Base-by-base conservation (phyloP, 345 rosid species). In the Citrus cavaleriei region DNA sequence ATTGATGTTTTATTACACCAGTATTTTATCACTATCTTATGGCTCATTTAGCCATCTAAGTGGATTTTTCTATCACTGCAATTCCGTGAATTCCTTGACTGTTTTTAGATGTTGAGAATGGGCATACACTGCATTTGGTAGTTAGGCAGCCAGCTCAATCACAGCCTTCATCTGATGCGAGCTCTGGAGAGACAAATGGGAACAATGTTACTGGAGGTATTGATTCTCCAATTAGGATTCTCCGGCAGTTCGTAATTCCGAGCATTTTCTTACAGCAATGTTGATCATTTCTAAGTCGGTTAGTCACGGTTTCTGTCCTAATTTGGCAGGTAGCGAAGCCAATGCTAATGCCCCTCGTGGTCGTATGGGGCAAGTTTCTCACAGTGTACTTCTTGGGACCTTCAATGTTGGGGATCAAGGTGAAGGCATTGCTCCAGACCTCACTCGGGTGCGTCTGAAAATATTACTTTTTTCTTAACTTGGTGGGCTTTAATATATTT, bases 61-160 rank as follows among this genome's bases (percentile, higher is more conserved):
- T 25, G 12, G 28, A 57, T 67, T 18, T 8, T 37, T 66, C 72
- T 27, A 27, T 59, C 30, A 25, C n/a, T 49, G 59, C 69, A 51
- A 65, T 75, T 22, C 28, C 4, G 27, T 69, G 70, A 24, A 74
- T 72, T 72, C 84, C 92, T 90, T 89, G 64, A 93, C 92, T 25
- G 34, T 35, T 72, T 82, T 70, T 81, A 94, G 99, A 96, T 82
- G 87, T 94, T 88, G 98, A 96, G 84, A 91, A 83, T 86, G 98
- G 99, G 22, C 93, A 96, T 80, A 94, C 99, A 38, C 81, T 96
- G 82, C 99, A 96, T 81, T 86, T 96, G 87, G 92, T 96, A 81
- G 88, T 84, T 79, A 93, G 99, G 88, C 98, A 91, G 84, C 90
- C 90, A 68, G 67, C 88, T 28, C 91, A 86, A 78, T 69, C 94